A percentile compares a stretch with the other conserved stretches of the same genome.
Conservation (phyloP, 2,329 filamentous ascomycete species). For the Aspergillus pseudotamarii region DNA sequence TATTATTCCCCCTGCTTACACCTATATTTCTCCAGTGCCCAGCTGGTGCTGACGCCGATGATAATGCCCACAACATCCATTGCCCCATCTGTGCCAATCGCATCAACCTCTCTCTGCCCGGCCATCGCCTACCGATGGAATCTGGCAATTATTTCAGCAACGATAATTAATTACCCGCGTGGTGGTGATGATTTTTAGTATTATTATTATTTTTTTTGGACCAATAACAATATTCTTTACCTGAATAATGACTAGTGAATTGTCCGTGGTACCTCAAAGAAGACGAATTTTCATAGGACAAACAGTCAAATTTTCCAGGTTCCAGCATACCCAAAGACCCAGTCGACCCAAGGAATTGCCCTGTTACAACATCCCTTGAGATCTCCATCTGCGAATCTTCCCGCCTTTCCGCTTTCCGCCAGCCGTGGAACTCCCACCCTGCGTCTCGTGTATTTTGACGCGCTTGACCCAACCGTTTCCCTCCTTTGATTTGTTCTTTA, state of each 20-base stretch:
- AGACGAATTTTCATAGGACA: neutral
- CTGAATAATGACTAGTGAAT: conserved; percentile 10
- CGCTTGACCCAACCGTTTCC: conserved; percentile 25
- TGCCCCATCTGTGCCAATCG: conserved; percentile 4
- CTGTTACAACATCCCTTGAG: conserved; percentile 18
- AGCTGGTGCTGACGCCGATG: conserved; percentile 1
- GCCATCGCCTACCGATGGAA: conserved; percentile 11
- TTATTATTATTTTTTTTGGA: neutral
- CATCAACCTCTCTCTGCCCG: conserved; percentile 1
- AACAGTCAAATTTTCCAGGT: neutral
- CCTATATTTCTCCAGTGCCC: conserved; percentile 2
- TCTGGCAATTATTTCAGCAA: conserved; percentile 6
- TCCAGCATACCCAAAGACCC: conserved; percentile 14
- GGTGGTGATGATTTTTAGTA: conserved; percentile 2
- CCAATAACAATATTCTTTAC: conserved; percentile 12
- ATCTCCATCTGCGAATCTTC: conserved; percentile 45
- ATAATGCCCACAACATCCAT: conserved; percentile 3
- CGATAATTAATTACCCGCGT: conserved; percentile 15
- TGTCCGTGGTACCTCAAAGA: neutral
- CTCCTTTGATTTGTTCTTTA: neutral
- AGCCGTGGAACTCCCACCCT: conserved; percentile 23
- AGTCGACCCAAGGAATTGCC: conserved; percentile 21
- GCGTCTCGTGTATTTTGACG: conserved; percentile 26
- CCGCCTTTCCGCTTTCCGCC: conserved; percentile 27
- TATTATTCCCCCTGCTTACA: neutral